A percentile compares a stretch with the other conserved stretches of the same genome.
Conservation (phyloP, 495 filamentous ascomycete species). For the Xylaria curta region DNA sequence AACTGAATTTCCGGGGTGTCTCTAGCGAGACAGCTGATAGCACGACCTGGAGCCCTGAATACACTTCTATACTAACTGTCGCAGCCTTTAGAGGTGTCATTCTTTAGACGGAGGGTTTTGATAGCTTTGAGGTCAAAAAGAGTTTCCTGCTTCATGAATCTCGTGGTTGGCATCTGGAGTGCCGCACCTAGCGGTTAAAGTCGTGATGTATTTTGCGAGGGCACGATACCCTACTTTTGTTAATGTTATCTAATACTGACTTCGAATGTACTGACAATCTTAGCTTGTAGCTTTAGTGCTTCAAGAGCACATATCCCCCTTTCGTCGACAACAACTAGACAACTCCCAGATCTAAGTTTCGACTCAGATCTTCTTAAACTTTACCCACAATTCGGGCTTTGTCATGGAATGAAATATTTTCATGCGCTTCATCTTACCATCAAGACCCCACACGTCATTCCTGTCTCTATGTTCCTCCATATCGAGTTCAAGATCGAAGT, state of each 20-base stretch:
- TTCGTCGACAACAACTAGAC: background rate
- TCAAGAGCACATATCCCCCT: background rate
- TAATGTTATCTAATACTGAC: no score
- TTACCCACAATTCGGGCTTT: conserved; percentile 15
- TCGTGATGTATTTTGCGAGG: background rate
- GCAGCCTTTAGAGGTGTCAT: background rate
- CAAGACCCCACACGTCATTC: conserved; percentile 10
- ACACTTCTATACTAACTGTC: background rate
- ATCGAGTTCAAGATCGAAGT: conserved; percentile 54
- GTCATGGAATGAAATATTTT: conserved; percentile 19
- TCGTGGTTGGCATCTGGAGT: background rate
- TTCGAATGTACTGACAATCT: no score
- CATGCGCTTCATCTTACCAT: conserved; percentile 18
- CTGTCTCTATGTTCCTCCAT: background rate
- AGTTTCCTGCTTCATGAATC: no score
- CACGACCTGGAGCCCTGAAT: background rate
- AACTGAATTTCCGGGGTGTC: background rate
- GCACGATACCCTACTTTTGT: background rate
- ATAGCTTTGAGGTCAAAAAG: no score
- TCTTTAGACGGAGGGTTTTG: no score
- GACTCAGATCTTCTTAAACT: background rate
- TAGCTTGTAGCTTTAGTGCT: no score
- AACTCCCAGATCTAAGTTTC: background rate
- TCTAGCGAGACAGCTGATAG: background rate
- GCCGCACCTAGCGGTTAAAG: background rate